Base-by-base conservation (phyloP, 495 filamentous ascomycete genomes). In the Terfezia boudieri region DNA sequence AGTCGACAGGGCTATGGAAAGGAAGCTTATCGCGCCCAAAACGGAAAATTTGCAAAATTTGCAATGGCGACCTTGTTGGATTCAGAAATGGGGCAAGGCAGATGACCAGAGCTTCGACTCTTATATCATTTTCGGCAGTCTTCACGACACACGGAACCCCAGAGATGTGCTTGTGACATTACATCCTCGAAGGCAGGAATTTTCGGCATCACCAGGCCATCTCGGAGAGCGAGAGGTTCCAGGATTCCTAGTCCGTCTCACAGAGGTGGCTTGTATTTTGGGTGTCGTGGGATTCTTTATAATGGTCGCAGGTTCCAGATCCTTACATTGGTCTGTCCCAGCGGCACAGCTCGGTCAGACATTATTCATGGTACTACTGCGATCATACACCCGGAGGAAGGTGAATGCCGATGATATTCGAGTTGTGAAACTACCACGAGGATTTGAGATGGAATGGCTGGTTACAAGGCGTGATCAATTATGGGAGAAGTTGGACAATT, bases 301-400 rank as follows among this genome's bases (percentile, higher is more conserved):
- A 8, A 71, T 74, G 55, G 74, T 75, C 54, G 61, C 71, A 8
- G 72, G 72, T 1, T 55, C 71, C 2, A 65, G 71, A 50, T 69
- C 69, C 1, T 64, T 75, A 14, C 70, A 72, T 51, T 65, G 69
- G 6, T 72, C 70, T 9, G 69, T 70, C 4, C 69, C 67, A 20
- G 56, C 73, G 2, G 64, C 70, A n/a, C 66, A 72, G 32, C 56
- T 74, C 32, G 67, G 67, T 2, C 67, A 67, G 2, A 73, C 69
- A 1, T 55, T 74, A 6, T 10, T 70, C 11, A 73, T 75, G 71
- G 60, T 71, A 11, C 50, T 68, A 36, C 56, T 73, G 3, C 66
- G 72, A 57, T 67, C 70, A 9, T 67, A 64, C 32, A 62, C 73
- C 35, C 65, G 71, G 32, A 67, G 69, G 0, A 64, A 70, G 36